Percentiles rank a stretch among this genome's conserved stretches.
Conservation (phyloP, 139 green algal species). For the Chlamydomonas schloesseri region DNA sequence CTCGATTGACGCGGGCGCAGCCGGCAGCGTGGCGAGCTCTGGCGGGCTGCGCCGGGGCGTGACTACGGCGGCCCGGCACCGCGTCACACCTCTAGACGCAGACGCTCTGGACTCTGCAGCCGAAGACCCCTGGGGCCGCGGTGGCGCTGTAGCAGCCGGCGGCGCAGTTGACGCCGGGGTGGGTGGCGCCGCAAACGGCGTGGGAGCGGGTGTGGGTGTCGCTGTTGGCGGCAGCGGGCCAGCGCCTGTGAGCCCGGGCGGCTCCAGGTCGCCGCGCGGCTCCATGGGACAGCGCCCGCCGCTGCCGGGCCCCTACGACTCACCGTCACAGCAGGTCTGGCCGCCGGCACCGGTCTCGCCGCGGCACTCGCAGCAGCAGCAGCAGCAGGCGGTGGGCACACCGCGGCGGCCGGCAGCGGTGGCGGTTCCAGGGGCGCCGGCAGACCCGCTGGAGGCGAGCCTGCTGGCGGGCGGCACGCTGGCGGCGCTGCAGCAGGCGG, state of each 20-base stretch:
- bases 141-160: no score
- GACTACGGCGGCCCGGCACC: conserved; percentile 18
- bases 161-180: no score
- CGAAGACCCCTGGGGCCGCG: no score
- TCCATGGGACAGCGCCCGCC: background rate
- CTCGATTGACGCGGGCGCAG: background rate
- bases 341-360: background rate
- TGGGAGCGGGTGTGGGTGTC: no score
- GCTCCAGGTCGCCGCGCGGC: background rate
- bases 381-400: background rate
- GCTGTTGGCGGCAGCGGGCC: background rate
- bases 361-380: no score
- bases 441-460: conserved; percentile 25
- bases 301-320: conserved; percentile 34
- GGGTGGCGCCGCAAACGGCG: no score
- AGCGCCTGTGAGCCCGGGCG: background rate
- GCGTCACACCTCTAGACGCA: conserved; percentile 1
- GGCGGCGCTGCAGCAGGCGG: conserved; percentile 13
- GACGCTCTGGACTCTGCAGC: background rate
- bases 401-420: background rate
- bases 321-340: conserved; percentile 35
- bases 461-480: conserved; percentile 4
- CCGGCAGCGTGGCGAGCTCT: background rate
- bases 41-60: conserved; percentile 20
- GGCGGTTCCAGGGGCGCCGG: background rate